phyloP scores from a whole-genome alignment of 371 early-diverging fungal species.

The Cokeromyces recurvatus region DNA sequence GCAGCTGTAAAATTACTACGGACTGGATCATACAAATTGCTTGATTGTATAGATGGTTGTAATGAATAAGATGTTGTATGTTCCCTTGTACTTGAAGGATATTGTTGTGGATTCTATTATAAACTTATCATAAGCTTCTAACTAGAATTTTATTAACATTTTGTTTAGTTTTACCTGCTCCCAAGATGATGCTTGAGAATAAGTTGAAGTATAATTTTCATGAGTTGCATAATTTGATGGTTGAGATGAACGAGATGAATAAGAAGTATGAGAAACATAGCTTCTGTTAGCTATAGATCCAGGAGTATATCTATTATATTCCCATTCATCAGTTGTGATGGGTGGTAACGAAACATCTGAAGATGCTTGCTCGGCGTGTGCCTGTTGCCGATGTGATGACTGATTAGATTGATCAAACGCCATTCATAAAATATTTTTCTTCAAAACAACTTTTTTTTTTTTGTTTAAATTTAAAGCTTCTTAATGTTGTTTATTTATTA shows the following conservation, averaged over 20 bases:
- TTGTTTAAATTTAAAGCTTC: background rate
- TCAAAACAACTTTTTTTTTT: background rate
- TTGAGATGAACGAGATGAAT: too few species aligned
- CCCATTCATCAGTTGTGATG: constrained; percentile 14
- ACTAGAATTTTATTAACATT: background rate
- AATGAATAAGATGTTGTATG: constrained; percentile 2
- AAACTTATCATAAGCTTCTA: background rate
- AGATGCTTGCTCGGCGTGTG: constrained; percentile 12
- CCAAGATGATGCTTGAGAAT: constrained; percentile 3
- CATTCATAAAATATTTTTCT: constrained; percentile 22
- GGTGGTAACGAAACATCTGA: constrained; percentile 3
- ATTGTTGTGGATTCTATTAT: background rate
- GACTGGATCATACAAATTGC: constrained; percentile 16
- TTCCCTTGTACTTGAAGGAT: background rate
- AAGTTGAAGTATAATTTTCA: background rate
- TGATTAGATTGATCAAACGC: constrained; percentile 33
- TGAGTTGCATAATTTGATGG: background rate
- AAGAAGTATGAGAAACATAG: background rate
- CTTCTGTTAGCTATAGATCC: constrained; percentile 3
- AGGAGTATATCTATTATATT: constrained; percentile 12
- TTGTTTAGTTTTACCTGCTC: constrained; percentile 4
- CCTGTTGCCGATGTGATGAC: constrained; percentile 21
- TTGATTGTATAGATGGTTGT: background rate
- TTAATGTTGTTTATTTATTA: background rate
- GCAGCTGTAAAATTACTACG: constrained; percentile 7